Base-by-base conservation (phyloP, 169 alveolate genomes). In the Plasmodium malariae region DNA sequence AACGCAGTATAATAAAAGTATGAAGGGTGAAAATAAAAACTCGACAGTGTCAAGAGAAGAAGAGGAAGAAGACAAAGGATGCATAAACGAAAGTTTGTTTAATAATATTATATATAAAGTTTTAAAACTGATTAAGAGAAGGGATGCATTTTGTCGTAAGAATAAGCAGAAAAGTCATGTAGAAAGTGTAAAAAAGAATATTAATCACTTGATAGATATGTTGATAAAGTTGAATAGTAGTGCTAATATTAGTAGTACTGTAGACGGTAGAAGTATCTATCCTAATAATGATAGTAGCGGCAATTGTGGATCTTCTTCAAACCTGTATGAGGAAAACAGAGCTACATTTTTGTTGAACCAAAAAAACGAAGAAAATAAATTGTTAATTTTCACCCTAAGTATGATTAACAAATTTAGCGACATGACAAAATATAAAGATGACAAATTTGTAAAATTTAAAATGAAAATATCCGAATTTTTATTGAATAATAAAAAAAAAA, bases 401-500 rank as follows among this genome's bases (percentile, higher is more conserved):
- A 59, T 57, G 70, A 24, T 86, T 49, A 45, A 57, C 68, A 28
- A 86, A 49, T 86, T 69, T 19, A 57, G n/a, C 21, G 36, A 86
- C 19, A 11, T 86, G 55, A 69, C 87, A 69, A 51, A 59, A 12
- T 86, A 36, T 86, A 59, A 70, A n/a, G 69, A 51, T 26, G 65
- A 86, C 12, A 57, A 70, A 28, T 86, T 86, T 86, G 43, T n/a
- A 54, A 37, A 40, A 21, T 86, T 70, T 70, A 86, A 86, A 70
- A 70, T 6, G 17, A 60, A 86, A 37, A 86, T 86, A 11, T 48
- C 37, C 0, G 69, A 86, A 4, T 32, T 55, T 3, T 59, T 86
- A 26, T 21, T 69, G 37, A 83, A 51, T 28, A 59, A 72, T 69
- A 86, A 63, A 60, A 45, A 60, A 34, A 68, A 34, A 80, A 86